Base-by-base conservation (phyloP, 1,284 basidiomycete species). In the Leccinum pachyderme region DNA sequence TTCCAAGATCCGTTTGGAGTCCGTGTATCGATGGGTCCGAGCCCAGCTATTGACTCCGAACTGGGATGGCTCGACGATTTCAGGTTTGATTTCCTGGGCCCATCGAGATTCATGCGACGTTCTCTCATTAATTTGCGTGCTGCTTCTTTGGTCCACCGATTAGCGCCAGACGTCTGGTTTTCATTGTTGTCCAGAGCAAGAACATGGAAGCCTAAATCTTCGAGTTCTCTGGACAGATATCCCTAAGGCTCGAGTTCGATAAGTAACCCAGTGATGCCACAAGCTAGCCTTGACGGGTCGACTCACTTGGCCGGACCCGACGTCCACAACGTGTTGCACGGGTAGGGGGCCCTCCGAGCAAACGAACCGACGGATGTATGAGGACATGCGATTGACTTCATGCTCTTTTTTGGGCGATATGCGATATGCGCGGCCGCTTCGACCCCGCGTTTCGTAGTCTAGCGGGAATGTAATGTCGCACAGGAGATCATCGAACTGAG, bases 371-470 rank as follows among this genome's bases (percentile, higher is more conserved):
- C 59, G 57, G 5, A 79, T 65, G 62, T 73, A 81, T 4, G 65
- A 61, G 9, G 72, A 63, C 77, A 83, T 81, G 47, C 73, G 72
- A 1, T 66, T 55, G 31, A 83, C 78, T 63, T 83, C 81, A 51
- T 83, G 81, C 7, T 69, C 65, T 60, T 83, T 83, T 62, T 83
- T 83, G 24, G 80, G 79, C 4, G 81, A 81, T 72, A 81, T 79
- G 35, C 81, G 77, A 45, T 71, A 69, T n/a, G 55, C 41, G 12
- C 59, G 57, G 32, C 48, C 44, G 28, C 53, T 44, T n/a, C 50
- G 41, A 31, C n/a, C 24, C 45, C 18, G 39, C 18, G 47, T 54
- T 47, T 59, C 50, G 49, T 58, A 57, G 3, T 37, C 67, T 66
- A 32, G 43, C 2, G 7, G 8, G 13, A 25, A 28, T 13, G 22